These are phyloP conservation scores for Wickerhamomyces chambardii DNA, from an alignment of 805 yeast species.

Conservation along the genomic window DNA sequence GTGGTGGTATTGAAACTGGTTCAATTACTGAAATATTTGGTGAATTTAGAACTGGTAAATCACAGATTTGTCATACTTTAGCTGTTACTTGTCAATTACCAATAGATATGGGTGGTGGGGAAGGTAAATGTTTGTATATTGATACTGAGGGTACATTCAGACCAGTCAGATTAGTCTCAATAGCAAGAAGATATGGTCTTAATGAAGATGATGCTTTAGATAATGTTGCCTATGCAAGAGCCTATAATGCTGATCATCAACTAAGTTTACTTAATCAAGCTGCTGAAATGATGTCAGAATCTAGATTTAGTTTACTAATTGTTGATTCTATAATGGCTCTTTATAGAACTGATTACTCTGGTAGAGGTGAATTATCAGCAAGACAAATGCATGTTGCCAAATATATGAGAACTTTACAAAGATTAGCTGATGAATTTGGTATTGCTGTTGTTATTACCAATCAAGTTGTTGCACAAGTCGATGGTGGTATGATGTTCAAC, in stretches of 20 bases:
- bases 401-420: constrained; percentile 83
- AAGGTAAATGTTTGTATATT: constrained; percentile 91
- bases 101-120: constrained; percentile 96
- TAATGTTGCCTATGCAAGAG: constrained; percentile 96
- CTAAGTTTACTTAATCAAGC: constrained; percentile 79
- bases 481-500: constrained; percentile 71
- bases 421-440: constrained; percentile 96
- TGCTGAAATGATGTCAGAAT: constrained; percentile 92
- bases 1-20: constrained; percentile 97
- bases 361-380: constrained; percentile 93
- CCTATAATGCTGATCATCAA: constrained; percentile 96
- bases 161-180: constrained; percentile 81
- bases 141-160: constrained; percentile 98
- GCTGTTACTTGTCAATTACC: constrained; percentile 97
- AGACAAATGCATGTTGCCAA: constrained; percentile 92
- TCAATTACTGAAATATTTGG: constrained; percentile 95
- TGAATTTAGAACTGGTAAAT: constrained; percentile 95
- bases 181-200: constrained; percentile 85
- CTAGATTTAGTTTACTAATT: constrained; percentile 80
- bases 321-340: constrained; percentile 98
- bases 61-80: constrained; percentile 92
- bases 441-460: constrained; percentile 93
- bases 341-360: constrained; percentile 89
- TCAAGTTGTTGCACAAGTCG: constrained; percentile 98
- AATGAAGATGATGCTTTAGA: constrained; percentile 93